These are phyloP conservation scores for Colletotrichum sublineola DNA, from an alignment of 2,329 filamentous ascomycete genomes.

Conservation along the genomic window DNA sequence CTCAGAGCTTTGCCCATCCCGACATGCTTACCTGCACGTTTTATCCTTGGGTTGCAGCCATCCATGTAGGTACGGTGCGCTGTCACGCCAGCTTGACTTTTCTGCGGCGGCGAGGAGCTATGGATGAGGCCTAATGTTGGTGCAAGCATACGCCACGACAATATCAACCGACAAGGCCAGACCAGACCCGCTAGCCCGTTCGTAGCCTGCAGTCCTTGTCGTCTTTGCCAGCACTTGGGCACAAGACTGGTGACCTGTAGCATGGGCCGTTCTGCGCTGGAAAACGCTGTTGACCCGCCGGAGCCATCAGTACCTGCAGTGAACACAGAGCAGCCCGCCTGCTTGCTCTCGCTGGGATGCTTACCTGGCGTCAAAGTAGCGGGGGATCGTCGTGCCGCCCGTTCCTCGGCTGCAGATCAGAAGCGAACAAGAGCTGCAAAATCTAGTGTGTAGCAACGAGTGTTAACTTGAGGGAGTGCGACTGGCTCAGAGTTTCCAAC, in stretches of 20 bases:
- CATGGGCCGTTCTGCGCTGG: slow-evolving; percentile 30
- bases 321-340: slow-evolving; percentile 26
- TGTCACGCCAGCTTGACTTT: slow-evolving; percentile 29
- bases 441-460: slow-evolving; percentile 5
- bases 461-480: slow-evolving; percentile 4
- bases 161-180: neutral
- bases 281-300: slow-evolving; percentile 34
- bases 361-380: slow-evolving; percentile 17
- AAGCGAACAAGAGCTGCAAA: slow-evolving; percentile 12
- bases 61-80: slow-evolving; percentile 23
- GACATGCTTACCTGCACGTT: slow-evolving; percentile 19
- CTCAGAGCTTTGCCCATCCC: slow-evolving; percentile 19
- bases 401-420: slow-evolving; percentile 22
- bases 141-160: slow-evolving; percentile 23
- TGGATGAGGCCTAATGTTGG: neutral
- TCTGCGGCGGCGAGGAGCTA: slow-evolving; percentile 9
- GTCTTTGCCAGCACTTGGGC: slow-evolving; percentile 14
- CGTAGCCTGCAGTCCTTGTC: slow-evolving; percentile 15
- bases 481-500: slow-evolving; percentile 29
- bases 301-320: slow-evolving; percentile 38
- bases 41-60: slow-evolving; percentile 21
- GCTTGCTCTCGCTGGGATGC: slow-evolving; percentile 24
- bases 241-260: slow-evolving; percentile 31
- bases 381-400: slow-evolving; percentile 9
- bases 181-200: slow-evolving; percentile 2